phyloP scores from a whole-genome alignment of 140 eudicot species.

The Erigeron philadelphicus region DNA sequence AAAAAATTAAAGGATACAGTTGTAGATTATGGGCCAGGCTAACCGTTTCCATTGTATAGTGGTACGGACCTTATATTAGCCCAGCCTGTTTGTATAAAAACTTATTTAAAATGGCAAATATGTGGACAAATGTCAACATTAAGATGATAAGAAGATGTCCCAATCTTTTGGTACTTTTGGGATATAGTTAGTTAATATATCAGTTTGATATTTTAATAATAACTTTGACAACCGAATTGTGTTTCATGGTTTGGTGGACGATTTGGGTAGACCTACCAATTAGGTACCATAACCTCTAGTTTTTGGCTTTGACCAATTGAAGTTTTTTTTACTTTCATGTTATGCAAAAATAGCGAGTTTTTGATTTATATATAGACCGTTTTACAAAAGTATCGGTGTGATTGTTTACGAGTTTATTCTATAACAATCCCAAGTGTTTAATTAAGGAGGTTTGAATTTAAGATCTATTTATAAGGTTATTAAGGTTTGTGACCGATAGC shows the following conservation, averaged over 20 bases:
- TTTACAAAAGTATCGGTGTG: too few species aligned
- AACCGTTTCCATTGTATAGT: not conserved
- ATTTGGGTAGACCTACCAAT: constrained; percentile 23
- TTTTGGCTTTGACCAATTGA: constrained; percentile 3
- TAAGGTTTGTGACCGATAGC: too few species aligned
- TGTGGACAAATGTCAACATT: constrained; percentile 9
- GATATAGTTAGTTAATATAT: constrained; percentile 12
- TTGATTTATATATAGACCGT: too few species aligned
- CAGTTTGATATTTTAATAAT: constrained; percentile 8
- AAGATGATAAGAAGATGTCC: constrained; percentile 2
- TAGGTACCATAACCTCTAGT: constrained; percentile 5
- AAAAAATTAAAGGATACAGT: not conserved
- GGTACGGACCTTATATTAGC: not conserved
- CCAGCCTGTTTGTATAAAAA: not conserved
- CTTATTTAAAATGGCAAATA: not conserved
- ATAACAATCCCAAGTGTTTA: not conserved
- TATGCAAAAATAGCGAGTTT: not conserved
- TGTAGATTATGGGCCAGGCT: not conserved
- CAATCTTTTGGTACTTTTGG: not conserved
- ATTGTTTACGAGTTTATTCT: too few species aligned
- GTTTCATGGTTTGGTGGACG: constrained; percentile 23
- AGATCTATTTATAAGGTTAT: too few species aligned
- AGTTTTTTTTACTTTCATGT: not conserved
- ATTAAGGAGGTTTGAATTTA: too few species aligned
- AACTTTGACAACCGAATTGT: constrained; percentile 16